Base-by-base conservation (phyloP, 2,329 filamentous ascomycete genomes). In the Bipolaris gigantea region DNA sequence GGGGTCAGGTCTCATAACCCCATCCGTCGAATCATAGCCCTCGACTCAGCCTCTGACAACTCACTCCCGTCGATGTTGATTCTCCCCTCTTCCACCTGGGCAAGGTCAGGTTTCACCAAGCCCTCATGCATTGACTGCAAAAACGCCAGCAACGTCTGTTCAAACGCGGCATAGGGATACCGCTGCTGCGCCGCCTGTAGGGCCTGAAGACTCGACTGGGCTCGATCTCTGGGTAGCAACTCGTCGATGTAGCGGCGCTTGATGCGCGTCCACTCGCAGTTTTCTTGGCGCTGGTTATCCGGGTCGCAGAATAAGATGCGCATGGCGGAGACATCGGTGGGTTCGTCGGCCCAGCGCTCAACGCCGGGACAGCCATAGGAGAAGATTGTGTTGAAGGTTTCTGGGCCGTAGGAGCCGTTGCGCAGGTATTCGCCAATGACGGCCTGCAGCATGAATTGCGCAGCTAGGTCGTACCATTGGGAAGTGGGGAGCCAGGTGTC, bases 41-140 rank as follows among this genome's bases (percentile, higher is more conserved):
- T 56, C 7, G 69, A 70, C 1, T 72, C 70, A 5, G 45, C 53
- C 32, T 71, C 69, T 0, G 66, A 62, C 7, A 74, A 62, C 40
- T 72, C 67, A 32, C 61, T 66, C 4, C 62, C 61, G 33, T 74
- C 60, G 18, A 73, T 65, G 10, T 66, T 71, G 41, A 74, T 69
- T 3, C 75, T 68, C 1, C 80, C 80, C 23, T 73, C 73, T 57
- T 84, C 81, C 4, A 85, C 70, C 57, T 84, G 82, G 1, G 77
- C 62, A 1, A 85, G 73, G 18, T 83, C 71, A 0, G 83, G 83
- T 30, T 73, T 69, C 18, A 77, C 66, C 16, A 81, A 65, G 6
- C 67, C 71, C 2, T 71, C 63, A 53, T 81, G 74, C 11, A 84
- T 64, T 25, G 72, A 66, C 0, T 67, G 59, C 6, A 85, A 58